phyloP scores from a whole-genome alignment of 768 basidiomycete species.

The Harrya chromipes region DNA sequence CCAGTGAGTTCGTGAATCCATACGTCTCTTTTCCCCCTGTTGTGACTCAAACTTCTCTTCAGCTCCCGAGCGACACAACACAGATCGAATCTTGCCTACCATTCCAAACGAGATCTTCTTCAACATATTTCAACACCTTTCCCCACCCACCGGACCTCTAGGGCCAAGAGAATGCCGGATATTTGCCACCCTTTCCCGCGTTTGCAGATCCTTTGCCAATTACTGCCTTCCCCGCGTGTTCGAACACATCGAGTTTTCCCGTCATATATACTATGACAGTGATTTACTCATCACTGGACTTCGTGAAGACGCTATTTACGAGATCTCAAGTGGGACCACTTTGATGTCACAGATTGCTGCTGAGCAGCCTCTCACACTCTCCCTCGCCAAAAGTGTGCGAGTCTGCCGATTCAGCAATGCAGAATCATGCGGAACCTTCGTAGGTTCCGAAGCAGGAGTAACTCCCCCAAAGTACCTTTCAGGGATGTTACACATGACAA shows the following conservation, averaged over 20 bases:
- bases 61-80: constrained; percentile 28
- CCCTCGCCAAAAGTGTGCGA: constrained; percentile 32
- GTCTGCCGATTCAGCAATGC: constrained; percentile 10
- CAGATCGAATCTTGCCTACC: constrained; percentile 15
- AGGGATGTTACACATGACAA: constrained; percentile 18
- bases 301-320: background rate
- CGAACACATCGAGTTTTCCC: constrained; percentile 27
- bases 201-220: constrained; percentile 44
- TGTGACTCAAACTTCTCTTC: background rate
- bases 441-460: too few species aligned
- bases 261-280: too few species aligned
- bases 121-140: constrained; percentile 35
- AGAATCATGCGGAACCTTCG: too few species aligned
- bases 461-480: background rate
- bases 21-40: background rate
- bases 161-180: constrained; percentile 6
- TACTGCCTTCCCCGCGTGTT: constrained; percentile 40
- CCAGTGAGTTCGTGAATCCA: background rate
- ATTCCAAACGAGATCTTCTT: constrained; percentile 48
- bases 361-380: constrained; percentile 25
- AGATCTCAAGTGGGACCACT: background rate
- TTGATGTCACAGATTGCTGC: constrained; percentile 30
- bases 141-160: constrained; percentile 13
- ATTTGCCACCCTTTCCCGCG: constrained; percentile 32
- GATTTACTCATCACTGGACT: background rate